Conservation (phyloP, 257 asterid species). For the Jasminum sambac region DNA sequence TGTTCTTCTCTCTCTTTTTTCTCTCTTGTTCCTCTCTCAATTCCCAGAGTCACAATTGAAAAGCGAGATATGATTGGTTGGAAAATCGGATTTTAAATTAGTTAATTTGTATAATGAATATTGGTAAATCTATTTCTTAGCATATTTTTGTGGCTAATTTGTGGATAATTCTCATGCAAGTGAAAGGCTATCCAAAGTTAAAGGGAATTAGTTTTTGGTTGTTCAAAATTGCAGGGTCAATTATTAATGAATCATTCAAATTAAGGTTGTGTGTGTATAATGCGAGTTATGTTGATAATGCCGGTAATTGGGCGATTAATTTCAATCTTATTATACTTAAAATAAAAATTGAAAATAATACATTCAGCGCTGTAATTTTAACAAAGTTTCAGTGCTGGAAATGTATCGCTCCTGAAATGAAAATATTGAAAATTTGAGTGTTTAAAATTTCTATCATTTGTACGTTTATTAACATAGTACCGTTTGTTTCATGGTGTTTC, state of each 20-base stretch:
- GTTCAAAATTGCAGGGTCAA: not conserved
- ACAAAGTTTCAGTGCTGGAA: too few species aligned
- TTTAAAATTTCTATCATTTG: too few species aligned
- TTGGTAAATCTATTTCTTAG: not conserved
- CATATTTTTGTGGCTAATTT: not conserved
- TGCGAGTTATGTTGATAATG: too few species aligned
- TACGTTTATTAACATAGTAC: too few species aligned
- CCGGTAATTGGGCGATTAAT: too few species aligned
- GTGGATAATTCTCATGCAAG: not conserved
- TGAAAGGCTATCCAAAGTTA: not conserved
- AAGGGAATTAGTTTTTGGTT: not conserved
- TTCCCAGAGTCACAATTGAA: not conserved
- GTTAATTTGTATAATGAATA: not conserved
- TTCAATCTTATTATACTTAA: too few species aligned
- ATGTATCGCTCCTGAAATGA: too few species aligned
- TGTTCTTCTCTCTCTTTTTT: not conserved
- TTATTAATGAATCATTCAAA: not conserved
- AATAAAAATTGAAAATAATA: too few species aligned
- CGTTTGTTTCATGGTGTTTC: too few species aligned
- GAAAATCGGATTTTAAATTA: not conserved
- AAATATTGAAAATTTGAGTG: too few species aligned
- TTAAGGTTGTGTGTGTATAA: too few species aligned
- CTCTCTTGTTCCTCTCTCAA: not conserved
- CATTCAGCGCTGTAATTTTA: too few species aligned
- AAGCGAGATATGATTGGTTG: not conserved